These are phyloP conservation scores for Ramalina peruviana DNA, from an alignment of 495 filamentous ascomycete species.

Conservation along the genomic window DNA sequence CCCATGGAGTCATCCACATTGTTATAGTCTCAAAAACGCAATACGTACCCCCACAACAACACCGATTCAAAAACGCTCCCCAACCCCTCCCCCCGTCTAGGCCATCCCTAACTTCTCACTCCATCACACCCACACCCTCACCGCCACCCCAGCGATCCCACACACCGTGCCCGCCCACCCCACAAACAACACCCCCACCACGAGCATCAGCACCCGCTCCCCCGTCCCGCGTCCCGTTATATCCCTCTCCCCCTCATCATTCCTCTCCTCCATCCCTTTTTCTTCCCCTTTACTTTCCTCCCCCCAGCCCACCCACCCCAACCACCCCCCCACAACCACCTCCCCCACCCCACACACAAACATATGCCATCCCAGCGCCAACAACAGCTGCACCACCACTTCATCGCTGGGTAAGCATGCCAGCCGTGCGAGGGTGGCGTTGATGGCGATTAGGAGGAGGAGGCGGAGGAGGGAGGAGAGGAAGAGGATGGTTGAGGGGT, in stretches of 20 bases:
- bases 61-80: no score
- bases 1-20: no score
- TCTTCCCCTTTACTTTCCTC: background rate
- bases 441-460: constrained; percentile 12
- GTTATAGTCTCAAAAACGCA: no score
- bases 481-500: constrained; percentile 31
- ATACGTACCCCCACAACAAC: no score
- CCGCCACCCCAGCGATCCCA: no score
- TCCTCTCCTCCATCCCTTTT: background rate
- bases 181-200: background rate
- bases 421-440: constrained; percentile 6
- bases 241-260: background rate
- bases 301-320: constrained; percentile 1
- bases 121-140: no score
- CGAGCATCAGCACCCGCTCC: background rate
- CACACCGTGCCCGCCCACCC: background rate
- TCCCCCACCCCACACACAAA: constrained; percentile 19
- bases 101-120: no score
- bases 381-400: constrained; percentile 42
- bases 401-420: constrained; percentile 32
- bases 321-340: constrained; percentile 19
- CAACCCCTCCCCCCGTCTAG: no score
- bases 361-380: constrained; percentile 38
- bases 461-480: constrained; percentile 31
- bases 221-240: background rate